Evolutionary conservation across 176 grass and related monocot species (phyloP).

Genomic region (Elaeis guineensis): DNA sequence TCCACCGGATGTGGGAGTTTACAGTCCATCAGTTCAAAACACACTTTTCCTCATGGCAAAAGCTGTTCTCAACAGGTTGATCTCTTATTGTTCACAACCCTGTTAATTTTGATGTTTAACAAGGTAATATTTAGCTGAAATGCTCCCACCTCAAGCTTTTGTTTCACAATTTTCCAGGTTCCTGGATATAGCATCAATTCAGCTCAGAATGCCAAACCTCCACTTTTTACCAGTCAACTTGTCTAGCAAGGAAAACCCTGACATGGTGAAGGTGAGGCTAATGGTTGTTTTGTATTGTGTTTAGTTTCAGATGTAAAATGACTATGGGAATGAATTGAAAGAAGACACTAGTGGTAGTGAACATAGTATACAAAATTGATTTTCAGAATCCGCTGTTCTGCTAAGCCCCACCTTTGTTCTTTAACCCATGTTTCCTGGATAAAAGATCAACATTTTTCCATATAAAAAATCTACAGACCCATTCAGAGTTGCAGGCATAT

Average conservation of each 20-base stretch:
- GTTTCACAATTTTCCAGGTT: slow-evolving; percentile 32
- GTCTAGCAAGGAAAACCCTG: slow-evolving; percentile 60
- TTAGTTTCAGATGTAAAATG: not conserved
- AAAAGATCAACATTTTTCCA: too few relatives aligned
- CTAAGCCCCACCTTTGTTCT: too few relatives aligned
- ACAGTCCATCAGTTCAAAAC: slow-evolving; percentile 90
- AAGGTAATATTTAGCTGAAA: too few relatives aligned
- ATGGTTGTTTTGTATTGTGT: not conserved
- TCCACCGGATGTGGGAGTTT: slow-evolving; percentile 64
- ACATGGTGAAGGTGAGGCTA: slow-evolving; percentile 63
- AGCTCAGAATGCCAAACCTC: slow-evolving; percentile 82
- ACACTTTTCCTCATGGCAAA: slow-evolving; percentile 75
- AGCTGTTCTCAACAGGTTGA: slow-evolving; percentile 78
- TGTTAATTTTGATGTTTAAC: too few relatives aligned
- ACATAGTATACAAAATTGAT: not conserved
- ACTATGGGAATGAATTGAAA: not conserved
- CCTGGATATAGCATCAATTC: slow-evolving; percentile 62
- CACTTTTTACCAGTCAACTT: slow-evolving; percentile 88
- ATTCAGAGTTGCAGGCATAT: too few relatives aligned
- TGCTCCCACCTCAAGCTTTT: slow-evolving; percentile 6
- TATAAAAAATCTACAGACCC: too few relatives aligned
- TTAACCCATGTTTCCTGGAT: too few relatives aligned
- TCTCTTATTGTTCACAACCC: not conserved
- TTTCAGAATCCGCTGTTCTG: too few relatives aligned
- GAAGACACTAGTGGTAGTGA: not conserved